Evolutionary conservation across 139 green algal genomes (phyloP).

Genomic region (Volvox africanus): DNA sequence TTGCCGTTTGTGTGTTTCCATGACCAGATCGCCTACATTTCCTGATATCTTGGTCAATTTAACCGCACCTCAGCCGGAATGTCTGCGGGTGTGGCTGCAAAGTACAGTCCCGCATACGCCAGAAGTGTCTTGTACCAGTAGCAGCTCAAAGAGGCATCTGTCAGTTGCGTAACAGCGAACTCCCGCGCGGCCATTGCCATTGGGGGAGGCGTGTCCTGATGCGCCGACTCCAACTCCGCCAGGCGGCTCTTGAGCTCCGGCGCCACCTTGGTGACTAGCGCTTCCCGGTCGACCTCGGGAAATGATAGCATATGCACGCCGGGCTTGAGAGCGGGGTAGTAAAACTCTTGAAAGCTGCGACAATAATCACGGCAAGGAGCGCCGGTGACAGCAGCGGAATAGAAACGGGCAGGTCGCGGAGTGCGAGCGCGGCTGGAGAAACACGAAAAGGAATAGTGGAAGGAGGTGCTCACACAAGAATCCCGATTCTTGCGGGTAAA

Average conservation of each 20-base stretch:
- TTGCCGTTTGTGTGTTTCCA: too few relatives aligned
- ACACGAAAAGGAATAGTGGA: neutral
- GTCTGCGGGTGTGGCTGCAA: neutral
- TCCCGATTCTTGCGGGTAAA: neutral
- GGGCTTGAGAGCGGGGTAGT: conserved; percentile 37
- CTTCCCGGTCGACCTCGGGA: neutral
- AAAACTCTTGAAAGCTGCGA: conserved; percentile 27
- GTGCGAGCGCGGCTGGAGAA: too few relatives aligned
- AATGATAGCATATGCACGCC: neutral
- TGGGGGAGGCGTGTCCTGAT: neutral
- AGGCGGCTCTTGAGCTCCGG: neutral
- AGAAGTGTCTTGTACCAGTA: conserved; percentile 34
- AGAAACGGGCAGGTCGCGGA: too few relatives aligned
- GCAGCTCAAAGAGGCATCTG: neutral
- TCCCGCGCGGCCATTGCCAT: conserved; percentile 30
- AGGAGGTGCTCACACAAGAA: neutral
- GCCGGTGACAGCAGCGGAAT: too few relatives aligned
- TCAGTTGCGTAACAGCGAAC: conserved; percentile 5
- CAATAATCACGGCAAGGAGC: too few relatives aligned
- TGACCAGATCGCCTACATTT: too few relatives aligned
- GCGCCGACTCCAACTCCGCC: neutral
- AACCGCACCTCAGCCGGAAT: too few relatives aligned
- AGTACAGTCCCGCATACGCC: conserved; percentile 10
- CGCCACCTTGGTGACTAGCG: neutral
- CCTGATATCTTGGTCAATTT: too few relatives aligned